phyloP scores from a whole-genome alignment of 139 green algal species.

The Diplosphaera chodatii region DNA sequence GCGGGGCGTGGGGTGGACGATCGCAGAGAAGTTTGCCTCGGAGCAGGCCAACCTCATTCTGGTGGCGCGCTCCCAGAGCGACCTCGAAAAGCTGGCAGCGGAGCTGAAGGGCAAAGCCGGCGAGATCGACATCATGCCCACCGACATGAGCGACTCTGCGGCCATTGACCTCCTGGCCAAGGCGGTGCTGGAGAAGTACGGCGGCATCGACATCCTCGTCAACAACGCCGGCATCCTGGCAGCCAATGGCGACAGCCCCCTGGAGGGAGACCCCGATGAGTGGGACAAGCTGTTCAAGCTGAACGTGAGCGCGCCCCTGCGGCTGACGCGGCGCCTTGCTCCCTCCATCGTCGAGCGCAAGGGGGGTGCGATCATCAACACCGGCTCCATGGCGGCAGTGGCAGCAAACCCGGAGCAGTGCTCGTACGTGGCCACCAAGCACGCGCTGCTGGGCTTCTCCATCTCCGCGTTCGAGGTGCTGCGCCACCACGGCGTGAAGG shows the following conservation, averaged over 20 bases:
- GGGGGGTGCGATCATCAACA: slow-evolving; percentile 36
- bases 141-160: slow-evolving; percentile 13
- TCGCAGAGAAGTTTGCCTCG: neutral
- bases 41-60: too few relatives aligned
- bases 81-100: neutral
- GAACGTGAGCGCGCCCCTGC: slow-evolving; percentile 38
- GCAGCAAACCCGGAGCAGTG: slow-evolving; percentile 19
- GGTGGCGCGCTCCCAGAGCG: too few relatives aligned
- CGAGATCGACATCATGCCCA: slow-evolving; percentile 7
- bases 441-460: slow-evolving; percentile 20
- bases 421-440: slow-evolving; percentile 39
- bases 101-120: neutral
- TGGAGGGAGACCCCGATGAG: neutral
- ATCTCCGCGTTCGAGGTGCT: neutral
- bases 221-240: neutral
- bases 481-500: neutral
- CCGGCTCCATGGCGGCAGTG: slow-evolving; percentile 30
- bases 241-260: neutral
- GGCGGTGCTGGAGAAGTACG: slow-evolving; percentile 3
- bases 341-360: slow-evolving; percentile 27
- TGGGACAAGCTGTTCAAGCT: slow-evolving; percentile 4
- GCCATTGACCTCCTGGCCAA: slow-evolving; percentile 27
- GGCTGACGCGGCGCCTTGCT: slow-evolving; percentile 23
- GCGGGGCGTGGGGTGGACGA: neutral
- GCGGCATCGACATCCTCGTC: neutral